Evolutionary conservation across 352 stramenopile genomes (phyloP), one percentile per base, ranked within the genome.

Genomic region (Phytopythium boreale): DNA sequence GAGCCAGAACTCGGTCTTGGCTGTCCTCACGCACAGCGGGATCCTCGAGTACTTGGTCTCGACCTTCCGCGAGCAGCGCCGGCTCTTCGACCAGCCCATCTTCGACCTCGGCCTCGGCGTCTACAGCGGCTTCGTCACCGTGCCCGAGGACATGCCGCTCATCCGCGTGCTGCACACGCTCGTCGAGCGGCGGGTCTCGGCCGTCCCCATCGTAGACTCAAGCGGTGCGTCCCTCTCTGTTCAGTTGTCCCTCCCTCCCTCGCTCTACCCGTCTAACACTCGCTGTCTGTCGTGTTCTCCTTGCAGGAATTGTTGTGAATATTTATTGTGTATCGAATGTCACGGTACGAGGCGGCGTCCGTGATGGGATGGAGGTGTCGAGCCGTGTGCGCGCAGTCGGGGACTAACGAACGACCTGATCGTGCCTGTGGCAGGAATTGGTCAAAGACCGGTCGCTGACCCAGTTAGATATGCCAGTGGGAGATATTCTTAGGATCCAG

Each of bases 81-180:
- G 96, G 64, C 80, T 99, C 58, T 99, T 99, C 76, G 96, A 99
- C 71, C 93, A 98, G 72, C 90, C 93, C 41, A 98, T 99, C 64
- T 93, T 91, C 58, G 96, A 98, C 64, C 85, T 99, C 61, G 82
- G 87, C 47, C 98, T 99, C 75, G 96, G 96, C 53, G 96, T 97
- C 39, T 98, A 98, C 76, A 90, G 83, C 65, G 91, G 93, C 58
- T 81, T 99, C 22, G 90, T 98, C 66, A 98, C 93, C 17, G 90
- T 97, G 58, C 84, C 90, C 8, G 88, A 96, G 58, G 80, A 97
- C 61, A 96, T 98, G 82, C 89, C 90, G 50, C 84, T 99, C 67
- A 94, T 95, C 69, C 90, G 97, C 65, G 93, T 98, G 62, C 82
- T 98, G 55, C 85, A 96, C 71, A 93, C 85, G 24, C 64, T 95